phyloP scores from a whole-genome alignment of 495 filamentous ascomycete species.

The Penicillium chermesinum region DNA sequence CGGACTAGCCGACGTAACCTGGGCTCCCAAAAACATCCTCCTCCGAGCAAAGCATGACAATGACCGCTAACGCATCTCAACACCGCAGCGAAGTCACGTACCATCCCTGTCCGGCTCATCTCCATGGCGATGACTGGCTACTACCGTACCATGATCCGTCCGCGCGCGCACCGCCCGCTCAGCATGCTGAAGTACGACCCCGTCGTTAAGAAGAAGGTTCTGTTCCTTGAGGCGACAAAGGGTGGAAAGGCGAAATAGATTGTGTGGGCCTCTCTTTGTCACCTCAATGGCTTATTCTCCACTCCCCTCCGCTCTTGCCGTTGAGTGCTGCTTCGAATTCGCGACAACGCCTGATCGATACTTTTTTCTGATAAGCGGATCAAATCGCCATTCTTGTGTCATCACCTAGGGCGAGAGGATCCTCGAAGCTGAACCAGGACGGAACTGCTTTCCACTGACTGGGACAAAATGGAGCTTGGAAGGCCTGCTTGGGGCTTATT shows the following conservation, averaged over 20 bases:
- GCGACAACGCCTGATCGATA: no score
- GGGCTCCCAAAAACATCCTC: slow-evolving; percentile 1
- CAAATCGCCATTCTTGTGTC: no score
- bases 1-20: neutral
- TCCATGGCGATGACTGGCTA: slow-evolving; percentile 99
- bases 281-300: neutral
- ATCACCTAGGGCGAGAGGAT: no score
- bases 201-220: slow-evolving; percentile 89
- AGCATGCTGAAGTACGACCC: slow-evolving; percentile 99
- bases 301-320: neutral
- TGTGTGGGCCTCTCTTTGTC: neutral
- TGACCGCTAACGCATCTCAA: slow-evolving; percentile 6
- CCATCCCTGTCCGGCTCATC: slow-evolving; percentile 86
- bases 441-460: no score
- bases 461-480: no score
- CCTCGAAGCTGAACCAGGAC: no score
- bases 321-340: no score
- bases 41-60: neutral
- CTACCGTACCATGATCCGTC: slow-evolving; percentile 84
- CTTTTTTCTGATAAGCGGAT: no score
- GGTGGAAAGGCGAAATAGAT: slow-evolving; percentile 43
- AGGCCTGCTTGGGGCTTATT: slow-evolving; percentile 8
- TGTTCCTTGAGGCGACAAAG: slow-evolving; percentile 88
- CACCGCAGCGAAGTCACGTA: slow-evolving; percentile 77
- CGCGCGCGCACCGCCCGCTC: slow-evolving; percentile 73